phyloP scores from a whole-genome alignment of 2,329 filamentous ascomycete species.

The Botrytis aclada region DNA sequence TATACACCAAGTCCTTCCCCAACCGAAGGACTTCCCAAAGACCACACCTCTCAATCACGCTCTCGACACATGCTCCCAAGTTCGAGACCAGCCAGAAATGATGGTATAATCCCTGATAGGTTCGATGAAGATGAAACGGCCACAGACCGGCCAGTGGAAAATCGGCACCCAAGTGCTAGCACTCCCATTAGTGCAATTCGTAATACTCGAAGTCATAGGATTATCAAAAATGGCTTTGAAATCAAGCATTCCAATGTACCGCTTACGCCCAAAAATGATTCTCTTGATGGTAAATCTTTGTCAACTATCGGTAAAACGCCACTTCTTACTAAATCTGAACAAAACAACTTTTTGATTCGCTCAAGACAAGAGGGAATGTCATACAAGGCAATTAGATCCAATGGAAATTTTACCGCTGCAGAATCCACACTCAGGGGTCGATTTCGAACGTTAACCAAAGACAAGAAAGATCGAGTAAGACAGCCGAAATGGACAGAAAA shows the following conservation, averaged over 20 bases:
- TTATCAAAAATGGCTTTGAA: neutral
- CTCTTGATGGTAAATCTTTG: neutral
- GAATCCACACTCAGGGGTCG: constrained; percentile 72
- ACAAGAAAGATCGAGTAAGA: constrained; percentile 58
- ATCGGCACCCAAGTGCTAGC: constrained; percentile 15
- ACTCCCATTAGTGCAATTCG: neutral
- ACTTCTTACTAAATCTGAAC: constrained; percentile 26
- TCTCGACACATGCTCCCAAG: constrained; percentile 29
- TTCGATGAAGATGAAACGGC: neutral
- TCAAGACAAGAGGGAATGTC: constrained; percentile 55
- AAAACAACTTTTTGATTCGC: constrained; percentile 52
- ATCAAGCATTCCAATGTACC: neutral
- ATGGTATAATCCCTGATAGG: neutral
- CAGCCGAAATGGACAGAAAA: constrained; percentile 60
- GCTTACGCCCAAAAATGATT: neutral
- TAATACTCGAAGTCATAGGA: constrained; percentile 1
- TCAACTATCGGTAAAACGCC: neutral
- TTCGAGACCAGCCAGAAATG: constrained; percentile 15
- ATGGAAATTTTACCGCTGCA: constrained; percentile 57
- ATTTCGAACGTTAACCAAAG: constrained; percentile 63
- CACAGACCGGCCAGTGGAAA: neutral
- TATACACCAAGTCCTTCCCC: constrained; percentile 20
- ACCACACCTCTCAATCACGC: constrained; percentile 16
- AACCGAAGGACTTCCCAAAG: constrained; percentile 14
- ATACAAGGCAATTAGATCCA: constrained; percentile 60